Conservation (phyloP, 2,329 filamentous ascomycete genomes). For the Pyrenochaeta sp. region DNA sequence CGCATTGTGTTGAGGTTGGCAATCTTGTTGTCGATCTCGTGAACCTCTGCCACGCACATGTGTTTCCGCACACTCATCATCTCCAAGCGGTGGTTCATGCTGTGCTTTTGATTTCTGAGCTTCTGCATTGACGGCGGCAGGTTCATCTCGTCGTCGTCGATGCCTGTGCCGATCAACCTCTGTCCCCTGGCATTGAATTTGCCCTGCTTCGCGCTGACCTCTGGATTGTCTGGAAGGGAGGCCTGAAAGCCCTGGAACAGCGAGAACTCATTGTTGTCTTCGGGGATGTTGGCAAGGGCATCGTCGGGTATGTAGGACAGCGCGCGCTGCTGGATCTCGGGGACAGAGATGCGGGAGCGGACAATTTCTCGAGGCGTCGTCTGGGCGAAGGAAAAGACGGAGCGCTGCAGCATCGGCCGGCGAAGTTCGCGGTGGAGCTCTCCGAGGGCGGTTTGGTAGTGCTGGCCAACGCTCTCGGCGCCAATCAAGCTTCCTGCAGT, state of each 20-base stretch:
- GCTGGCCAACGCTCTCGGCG: constrained; percentile 61
- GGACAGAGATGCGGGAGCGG: constrained; percentile 85
- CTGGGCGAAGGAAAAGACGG: constrained; percentile 88
- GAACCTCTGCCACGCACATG: constrained; percentile 96
- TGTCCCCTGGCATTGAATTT: constrained; percentile 76
- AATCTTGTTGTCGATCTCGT: constrained; percentile 96
- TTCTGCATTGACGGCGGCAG: constrained; percentile 73
- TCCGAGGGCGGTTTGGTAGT: constrained; percentile 87
- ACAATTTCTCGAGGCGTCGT: constrained; percentile 94
- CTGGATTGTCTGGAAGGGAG: constrained; percentile 74
- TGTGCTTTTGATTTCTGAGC: constrained; percentile 80
- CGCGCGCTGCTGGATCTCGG: constrained; percentile 93
- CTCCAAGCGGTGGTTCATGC: constrained; percentile 84
- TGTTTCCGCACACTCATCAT: constrained; percentile 93
- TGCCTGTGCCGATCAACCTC: constrained; percentile 72
- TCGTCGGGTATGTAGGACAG: constrained; percentile 89
- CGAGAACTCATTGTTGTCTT: constrained; percentile 84
- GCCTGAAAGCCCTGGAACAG: constrained; percentile 97
- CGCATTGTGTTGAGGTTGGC: constrained; percentile 92
- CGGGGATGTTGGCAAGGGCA: constrained; percentile 86
- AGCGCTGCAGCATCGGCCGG: constrained; percentile 82
- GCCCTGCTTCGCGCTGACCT: constrained; percentile 64
- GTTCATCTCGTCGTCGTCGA: constrained; percentile 59
- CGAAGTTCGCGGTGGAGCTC: constrained; percentile 90
- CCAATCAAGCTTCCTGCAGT: constrained; percentile 90